Evolutionary conservation across 768 basidiomycete genomes (phyloP), one percentile per base, ranked within the genome.

Genomic region (Tricholoma terreum): DNA sequence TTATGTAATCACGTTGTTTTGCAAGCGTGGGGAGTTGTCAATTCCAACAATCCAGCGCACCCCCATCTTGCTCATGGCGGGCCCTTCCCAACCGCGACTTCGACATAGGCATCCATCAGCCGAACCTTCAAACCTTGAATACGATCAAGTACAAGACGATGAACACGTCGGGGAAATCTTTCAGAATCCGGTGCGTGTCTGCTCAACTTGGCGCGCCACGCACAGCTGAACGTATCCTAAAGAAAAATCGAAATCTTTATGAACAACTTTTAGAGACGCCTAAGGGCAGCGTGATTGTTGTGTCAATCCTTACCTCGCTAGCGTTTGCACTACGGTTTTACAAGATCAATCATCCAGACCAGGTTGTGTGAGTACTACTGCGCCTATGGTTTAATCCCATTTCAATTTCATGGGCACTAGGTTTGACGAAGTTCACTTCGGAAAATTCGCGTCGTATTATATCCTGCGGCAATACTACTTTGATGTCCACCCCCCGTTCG

Each of bases 401-500:
- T 35, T 15, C 22, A 51, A 8, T 38, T 36, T 11, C 22, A 0
- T 31, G 24, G n/a, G 45, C 7, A 46, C 27, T 63, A 95, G 93
- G 49, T 98, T 98, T 68, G 95, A 98, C 69, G 95, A 98, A 75
- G 96, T 98, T 11, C 96, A 98, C 69, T 98, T 98, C 69, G 96
- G 96, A 60, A 97, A 98, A 73, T 99, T 99, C 69, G 95, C 97
- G 11, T 85, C 92, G 5, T 91, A 94, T 73, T 99, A 99, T 73
- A 86, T 98, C 68, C 77, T 77, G 46, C 83, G 96, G 61, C 85
- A 97, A 73, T 99, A 98, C 77, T 98, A 98, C 75, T 99, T 99
- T 78, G 97, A 99, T 70, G 96, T 99, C 7, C 97, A 99, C 67
- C 97, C 97, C 35, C 97, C 97, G 2, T 84, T 98, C 52, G 95